phyloP scores from a whole-genome alignment of 805 yeast species.

The Metschnikowia peoriensis region DNA sequence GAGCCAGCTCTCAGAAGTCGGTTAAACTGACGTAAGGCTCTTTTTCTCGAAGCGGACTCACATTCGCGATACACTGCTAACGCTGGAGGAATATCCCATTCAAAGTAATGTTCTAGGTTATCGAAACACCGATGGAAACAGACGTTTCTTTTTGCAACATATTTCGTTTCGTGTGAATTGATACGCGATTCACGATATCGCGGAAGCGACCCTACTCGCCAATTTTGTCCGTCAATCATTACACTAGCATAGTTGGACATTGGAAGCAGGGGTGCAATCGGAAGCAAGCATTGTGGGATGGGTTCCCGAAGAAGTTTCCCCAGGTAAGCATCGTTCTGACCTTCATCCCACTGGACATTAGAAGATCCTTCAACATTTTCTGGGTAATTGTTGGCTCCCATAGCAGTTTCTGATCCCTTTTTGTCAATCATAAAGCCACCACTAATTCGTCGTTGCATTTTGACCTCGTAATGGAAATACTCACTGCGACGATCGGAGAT shows the following conservation, averaged over 20 bases:
- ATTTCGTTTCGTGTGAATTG: conserved; percentile 22
- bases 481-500: not conserved
- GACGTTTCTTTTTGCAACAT: conserved; percentile 33
- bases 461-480: conserved; percentile 8
- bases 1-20: conserved; percentile 18
- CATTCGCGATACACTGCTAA: conserved; percentile 42
- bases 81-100: conserved; percentile 25
- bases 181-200: conserved; percentile 25
- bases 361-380: too few relatives aligned
- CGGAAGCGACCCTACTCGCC: conserved; percentile 45
- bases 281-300: conserved; percentile 9
- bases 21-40: conserved; percentile 34
- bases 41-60: conserved; percentile 37
- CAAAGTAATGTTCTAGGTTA: conserved; percentile 3
- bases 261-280: conserved; percentile 7
- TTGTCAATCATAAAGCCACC: conserved; percentile 3
- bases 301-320: conserved; percentile 5
- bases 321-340: not conserved
- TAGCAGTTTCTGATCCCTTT: not conserved
- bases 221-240: conserved; percentile 11
- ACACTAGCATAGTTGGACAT: conserved; percentile 8
- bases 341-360: not conserved
- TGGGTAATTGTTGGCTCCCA: too few relatives aligned
- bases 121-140: conserved; percentile 37
- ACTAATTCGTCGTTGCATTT: conserved; percentile 1